Evolutionary conservation across 352 stramenopile genomes (phyloP).

Genomic region (Globisporangium abappressorium): DNA sequence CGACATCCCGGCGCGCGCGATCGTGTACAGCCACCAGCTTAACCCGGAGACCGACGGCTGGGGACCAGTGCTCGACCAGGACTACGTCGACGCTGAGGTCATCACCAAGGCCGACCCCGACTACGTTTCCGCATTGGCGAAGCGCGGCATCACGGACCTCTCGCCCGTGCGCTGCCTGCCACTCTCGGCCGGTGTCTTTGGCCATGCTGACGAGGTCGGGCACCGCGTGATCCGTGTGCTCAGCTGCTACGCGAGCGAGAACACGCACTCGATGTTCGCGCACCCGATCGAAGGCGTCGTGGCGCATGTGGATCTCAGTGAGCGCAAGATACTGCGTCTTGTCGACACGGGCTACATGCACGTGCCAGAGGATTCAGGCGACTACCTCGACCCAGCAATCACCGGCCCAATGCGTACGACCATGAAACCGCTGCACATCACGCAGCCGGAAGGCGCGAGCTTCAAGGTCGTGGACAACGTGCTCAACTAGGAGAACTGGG

Average conservation of each 20-base stretch:
- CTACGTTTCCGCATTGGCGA: slow-evolving; percentile 38
- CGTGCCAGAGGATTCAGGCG: slow-evolving; percentile 37
- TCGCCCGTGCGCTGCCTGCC: slow-evolving; percentile 35
- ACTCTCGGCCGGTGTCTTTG: slow-evolving; percentile 45
- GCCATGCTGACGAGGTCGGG: slow-evolving; percentile 34
- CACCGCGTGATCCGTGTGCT: slow-evolving; percentile 48
- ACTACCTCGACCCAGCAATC: slow-evolving; percentile 41
- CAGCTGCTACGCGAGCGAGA: slow-evolving; percentile 38
- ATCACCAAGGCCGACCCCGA: slow-evolving; percentile 42
- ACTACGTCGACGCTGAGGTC: slow-evolving; percentile 39
- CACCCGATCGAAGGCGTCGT: slow-evolving; percentile 48
- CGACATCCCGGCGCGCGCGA: slow-evolving; percentile 28
- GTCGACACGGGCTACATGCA: slow-evolving; percentile 45
- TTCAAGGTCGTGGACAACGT: slow-evolving; percentile 68
- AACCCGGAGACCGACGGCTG: slow-evolving; percentile 40
- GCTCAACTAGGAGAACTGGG: slow-evolving; percentile 81
- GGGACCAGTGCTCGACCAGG: slow-evolving; percentile 43
- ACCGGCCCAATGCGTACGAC: slow-evolving; percentile 36
- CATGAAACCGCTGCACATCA: slow-evolving; percentile 67
- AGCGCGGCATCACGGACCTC: slow-evolving; percentile 44
- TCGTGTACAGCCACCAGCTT: slow-evolving; percentile 33
- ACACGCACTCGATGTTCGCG: slow-evolving; percentile 47
- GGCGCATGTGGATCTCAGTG: slow-evolving; percentile 42
- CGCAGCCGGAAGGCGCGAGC: slow-evolving; percentile 69
- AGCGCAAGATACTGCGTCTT: slow-evolving; percentile 36